Conservation (phyloP, 2,329 filamentous ascomycete species). For the Neurospora crassa region DNA sequence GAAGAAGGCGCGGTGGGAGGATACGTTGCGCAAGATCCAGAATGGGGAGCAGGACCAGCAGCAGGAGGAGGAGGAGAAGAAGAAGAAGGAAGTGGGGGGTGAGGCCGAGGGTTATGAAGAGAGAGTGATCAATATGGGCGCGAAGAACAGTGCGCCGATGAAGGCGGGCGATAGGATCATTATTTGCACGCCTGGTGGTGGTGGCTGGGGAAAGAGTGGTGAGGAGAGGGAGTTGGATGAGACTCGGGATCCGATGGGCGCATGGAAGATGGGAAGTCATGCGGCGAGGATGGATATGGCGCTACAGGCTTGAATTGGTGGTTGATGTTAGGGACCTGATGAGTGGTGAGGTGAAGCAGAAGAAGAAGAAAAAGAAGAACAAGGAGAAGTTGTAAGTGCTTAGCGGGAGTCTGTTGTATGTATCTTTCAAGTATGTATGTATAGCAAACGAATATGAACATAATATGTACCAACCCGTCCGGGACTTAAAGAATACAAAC, state of each 20-base stretch:
- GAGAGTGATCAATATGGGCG: constrained; percentile 61
- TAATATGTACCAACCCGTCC: not conserved
- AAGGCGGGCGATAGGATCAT: constrained; percentile 68
- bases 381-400: not conserved
- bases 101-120: constrained; percentile 41
- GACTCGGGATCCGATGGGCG: constrained; percentile 43
- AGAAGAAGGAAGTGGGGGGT: constrained; percentile 17
- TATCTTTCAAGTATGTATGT: too few relatives aligned
- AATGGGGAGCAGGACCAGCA: constrained; percentile 12
- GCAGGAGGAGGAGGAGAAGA: constrained; percentile 8
- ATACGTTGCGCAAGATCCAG: constrained; percentile 30
- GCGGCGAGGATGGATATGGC: constrained; percentile 47
- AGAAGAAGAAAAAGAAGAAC: not conserved
- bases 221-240: constrained; percentile 41
- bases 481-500: not conserved
- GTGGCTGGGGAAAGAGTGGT: constrained; percentile 60
- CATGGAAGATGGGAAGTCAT: constrained; percentile 48
- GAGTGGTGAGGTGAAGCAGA: not conserved
- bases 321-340: too few relatives aligned
- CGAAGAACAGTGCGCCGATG: constrained; percentile 74
- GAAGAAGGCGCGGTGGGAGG: constrained; percentile 42
- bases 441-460: not conserved
- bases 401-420: not conserved
- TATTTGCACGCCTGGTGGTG: constrained; percentile 67
- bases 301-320: constrained; percentile 38